Base-by-base conservation (phyloP, 2,329 filamentous ascomycete genomes). In the Xylariaceae sp. region DNA sequence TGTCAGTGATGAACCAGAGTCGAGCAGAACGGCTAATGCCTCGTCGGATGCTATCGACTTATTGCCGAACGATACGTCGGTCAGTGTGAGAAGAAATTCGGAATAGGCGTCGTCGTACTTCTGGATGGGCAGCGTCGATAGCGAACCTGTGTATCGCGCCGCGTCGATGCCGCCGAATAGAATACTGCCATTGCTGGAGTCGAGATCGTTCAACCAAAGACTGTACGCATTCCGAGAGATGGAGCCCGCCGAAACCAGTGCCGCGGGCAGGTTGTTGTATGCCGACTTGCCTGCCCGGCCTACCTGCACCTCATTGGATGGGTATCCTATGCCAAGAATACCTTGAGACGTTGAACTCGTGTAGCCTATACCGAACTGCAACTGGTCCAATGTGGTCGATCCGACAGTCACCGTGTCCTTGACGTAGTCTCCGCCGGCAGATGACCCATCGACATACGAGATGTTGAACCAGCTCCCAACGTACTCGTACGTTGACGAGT, bases 311-410 rank as follows among this genome's bases (percentile, higher is more conserved):
- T 96, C 91, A 66, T 95, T 94, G 56, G 76, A 67, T 0, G 78
- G 66, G 66, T 96, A 96, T 6, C 91, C 91, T 53, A 97, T 86
- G 15, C 91, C 91, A 17, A 96, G 68, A 39, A 97, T 89, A 36
- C 89, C 89, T 66, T 95, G 81, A 46, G 69, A 53, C 6, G 80
- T 78, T 9, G 73, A 71, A 65, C 78, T 82, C 7, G 62, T 63
- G 63, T 90, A 89, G 39, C 87, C 87, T 53, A 91, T 75, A 52
- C 87, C 87, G 59, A 91, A 89, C 61, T 90, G 85, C 48, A 90
- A 71, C 48, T 72, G 67, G 3, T 73, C 55, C 31, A 90, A 58
- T 1, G 68, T 75, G 30, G 75, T 66, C 18, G 71, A 72, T 11
- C 79, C 83, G 46, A 90, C 73, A 5, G 69, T 71, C 49, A 95